Base-by-base conservation (phyloP, 495 filamentous ascomycete species). In the Endocarpon pusillum region DNA sequence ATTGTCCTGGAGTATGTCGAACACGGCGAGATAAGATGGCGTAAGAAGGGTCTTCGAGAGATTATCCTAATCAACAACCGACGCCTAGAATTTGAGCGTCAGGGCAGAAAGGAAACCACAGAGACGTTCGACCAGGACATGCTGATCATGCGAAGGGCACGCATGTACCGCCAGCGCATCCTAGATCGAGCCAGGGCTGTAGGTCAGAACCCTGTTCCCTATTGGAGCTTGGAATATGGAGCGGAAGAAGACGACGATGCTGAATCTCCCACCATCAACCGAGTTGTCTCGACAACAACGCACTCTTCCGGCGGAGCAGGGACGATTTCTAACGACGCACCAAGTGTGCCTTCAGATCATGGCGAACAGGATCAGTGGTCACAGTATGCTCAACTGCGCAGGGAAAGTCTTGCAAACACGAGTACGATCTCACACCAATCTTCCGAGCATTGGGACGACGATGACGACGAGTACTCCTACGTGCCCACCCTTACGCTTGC, bases 1-100 rank as follows among this genome's bases (percentile, higher is more conserved):
- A 81, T 99, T 53, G 82, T 94, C 15, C 61, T 99, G 25, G 89
- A 99, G 51, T 86, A 81, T 52, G 84, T 94, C 39, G 81, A 93
- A 47, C 69, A 81, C 16, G 86, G 89, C 31, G 91, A 99, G 54
- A 81, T 99, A 21, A 62, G 80, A 15, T 99, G 89, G 89, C 71
- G 87, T 24, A 84, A 77, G 48, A 77, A 81, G 47, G 86, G 80
- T 2, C 57, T 79, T 3, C 75, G 73, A 32, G 75, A 83, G 42
- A 77, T 94, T 37, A 76, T 80, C 38, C 60, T 71, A 8, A 73
- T 85, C 38, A 91, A 99, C 52, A 81, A 81, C 34, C 62, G 72
- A 16, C 71, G 87, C 17, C 58, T 82, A 34, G 74, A 87, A 40
- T 67, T 73, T 18, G 83, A 87, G 37, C 64, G 68, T 44, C 54